These are phyloP conservation scores for Eutrema japonicum DNA, from an alignment of 345 rosid genomes.

Conservation along the genomic window DNA sequence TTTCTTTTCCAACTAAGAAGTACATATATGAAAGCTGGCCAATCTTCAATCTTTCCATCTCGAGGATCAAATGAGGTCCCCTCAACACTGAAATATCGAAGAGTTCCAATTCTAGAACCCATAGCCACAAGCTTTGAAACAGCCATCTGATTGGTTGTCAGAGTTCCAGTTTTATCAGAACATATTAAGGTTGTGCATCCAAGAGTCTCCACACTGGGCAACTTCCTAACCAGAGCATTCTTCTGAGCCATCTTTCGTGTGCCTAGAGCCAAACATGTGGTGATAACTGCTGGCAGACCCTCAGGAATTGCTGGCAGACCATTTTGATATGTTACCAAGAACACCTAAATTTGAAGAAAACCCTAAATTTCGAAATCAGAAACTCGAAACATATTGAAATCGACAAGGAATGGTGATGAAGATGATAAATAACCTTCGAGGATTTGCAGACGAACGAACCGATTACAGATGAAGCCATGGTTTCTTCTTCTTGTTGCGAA, in stretches of 20 bases:
- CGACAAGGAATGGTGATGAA: no score
- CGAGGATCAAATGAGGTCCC: constrained; percentile 82
- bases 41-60: constrained; percentile 77
- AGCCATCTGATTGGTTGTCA: constrained; percentile 95
- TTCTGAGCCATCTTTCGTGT: constrained; percentile 98
- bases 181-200: constrained; percentile 96
- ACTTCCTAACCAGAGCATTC: constrained; percentile 89
- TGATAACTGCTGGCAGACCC: constrained; percentile 95
- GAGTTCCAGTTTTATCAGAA: constrained; percentile 93
- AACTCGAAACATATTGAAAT: no score
- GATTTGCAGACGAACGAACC: no score
- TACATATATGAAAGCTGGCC: no score
- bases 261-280: constrained; percentile 94
- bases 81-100: constrained; percentile 76
- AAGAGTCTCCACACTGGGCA: constrained; percentile 95
- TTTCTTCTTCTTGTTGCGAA: no score
- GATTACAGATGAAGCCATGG: no score
- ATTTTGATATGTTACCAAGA: no score
- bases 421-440: no score
- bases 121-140: constrained; percentile 83
- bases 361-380: no score
- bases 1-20: no score
- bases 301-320: constrained; percentile 99
- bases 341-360: no score
- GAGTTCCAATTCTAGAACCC: constrained; percentile 69